A percentile compares a stretch with the other conserved stretches of the same genome.
Conservation (phyloP, 768 basidiomycete species). For the Sutorius australiensis region DNA sequence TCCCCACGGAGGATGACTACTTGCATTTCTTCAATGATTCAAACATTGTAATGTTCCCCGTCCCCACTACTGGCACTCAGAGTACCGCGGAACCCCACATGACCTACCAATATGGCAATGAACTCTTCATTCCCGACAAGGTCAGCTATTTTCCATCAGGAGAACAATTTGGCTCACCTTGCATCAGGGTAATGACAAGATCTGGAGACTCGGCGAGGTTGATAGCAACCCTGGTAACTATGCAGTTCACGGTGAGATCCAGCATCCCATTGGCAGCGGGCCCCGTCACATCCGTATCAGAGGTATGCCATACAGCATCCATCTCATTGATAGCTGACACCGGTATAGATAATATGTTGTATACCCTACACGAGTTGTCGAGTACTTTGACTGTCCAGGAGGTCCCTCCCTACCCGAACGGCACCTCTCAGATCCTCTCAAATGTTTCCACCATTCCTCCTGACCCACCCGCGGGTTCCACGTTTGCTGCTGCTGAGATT, state of each 20-base stretch:
- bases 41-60: constrained; percentile 52
- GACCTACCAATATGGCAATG: constrained; percentile 50
- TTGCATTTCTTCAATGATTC: constrained; percentile 35
- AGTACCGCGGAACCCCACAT: constrained; percentile 62
- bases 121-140: constrained; percentile 64
- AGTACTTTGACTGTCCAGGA: constrained; percentile 57
- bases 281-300: constrained; percentile 49
- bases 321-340: not conserved
- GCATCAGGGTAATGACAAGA: constrained; percentile 58
- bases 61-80: constrained; percentile 26
- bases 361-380: constrained; percentile 52
- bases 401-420: constrained; percentile 44
- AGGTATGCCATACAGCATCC: constrained; percentile 17
- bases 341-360: constrained; percentile 44
- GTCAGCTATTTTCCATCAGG: constrained; percentile 32
- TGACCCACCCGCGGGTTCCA: constrained; percentile 35
- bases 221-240: constrained; percentile 42
- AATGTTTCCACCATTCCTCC: constrained; percentile 47
- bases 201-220: constrained; percentile 56
- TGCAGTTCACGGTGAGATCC: constrained; percentile 57
- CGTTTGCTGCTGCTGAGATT: constrained; percentile 58
- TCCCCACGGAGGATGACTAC: constrained; percentile 42
- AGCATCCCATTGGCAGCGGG: constrained; percentile 61
- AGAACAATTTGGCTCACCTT: not conserved
- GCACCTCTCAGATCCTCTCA: constrained; percentile 48